These are phyloP conservation scores for Leishmania tropica DNA, from an alignment of 208 protist species.

Conservation along the genomic window DNA sequence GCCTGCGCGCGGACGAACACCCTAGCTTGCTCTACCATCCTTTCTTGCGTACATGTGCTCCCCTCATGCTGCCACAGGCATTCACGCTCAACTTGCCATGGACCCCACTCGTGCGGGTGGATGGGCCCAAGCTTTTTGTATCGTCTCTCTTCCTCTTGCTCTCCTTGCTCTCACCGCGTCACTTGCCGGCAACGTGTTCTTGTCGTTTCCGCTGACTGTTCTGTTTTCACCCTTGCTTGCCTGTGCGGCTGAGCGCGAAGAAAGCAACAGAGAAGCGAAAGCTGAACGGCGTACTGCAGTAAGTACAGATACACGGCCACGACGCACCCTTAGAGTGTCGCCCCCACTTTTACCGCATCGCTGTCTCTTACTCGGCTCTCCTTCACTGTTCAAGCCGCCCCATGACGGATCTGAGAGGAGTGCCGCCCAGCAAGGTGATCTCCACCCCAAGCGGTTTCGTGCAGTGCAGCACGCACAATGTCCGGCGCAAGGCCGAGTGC, in stretches of 20 bases:
- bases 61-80: neutral
- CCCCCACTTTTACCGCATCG: neutral
- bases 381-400: neutral
- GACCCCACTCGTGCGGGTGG: neutral
- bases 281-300: neutral
- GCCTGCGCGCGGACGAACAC: neutral
- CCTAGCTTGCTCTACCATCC: neutral
- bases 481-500: conserved; percentile 49
- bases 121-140: neutral
- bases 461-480: conserved; percentile 53
- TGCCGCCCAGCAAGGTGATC: neutral
- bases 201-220: neutral
- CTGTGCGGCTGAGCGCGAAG: neutral
- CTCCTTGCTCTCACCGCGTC: neutral
- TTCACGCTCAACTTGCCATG: neutral
- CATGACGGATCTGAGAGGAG: conserved; percentile 9
- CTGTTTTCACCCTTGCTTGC: neutral
- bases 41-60: neutral
- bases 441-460: conserved; percentile 41
- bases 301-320: neutral
- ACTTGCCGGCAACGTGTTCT: neutral
- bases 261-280: neutral
- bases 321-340: neutral
- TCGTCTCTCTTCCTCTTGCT: neutral
- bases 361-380: neutral